A percentile compares a stretch with the other conserved stretches of the same genome.
Conservation (phyloP, 805 yeast genomes). For the Grigorovia jiainica region DNA sequence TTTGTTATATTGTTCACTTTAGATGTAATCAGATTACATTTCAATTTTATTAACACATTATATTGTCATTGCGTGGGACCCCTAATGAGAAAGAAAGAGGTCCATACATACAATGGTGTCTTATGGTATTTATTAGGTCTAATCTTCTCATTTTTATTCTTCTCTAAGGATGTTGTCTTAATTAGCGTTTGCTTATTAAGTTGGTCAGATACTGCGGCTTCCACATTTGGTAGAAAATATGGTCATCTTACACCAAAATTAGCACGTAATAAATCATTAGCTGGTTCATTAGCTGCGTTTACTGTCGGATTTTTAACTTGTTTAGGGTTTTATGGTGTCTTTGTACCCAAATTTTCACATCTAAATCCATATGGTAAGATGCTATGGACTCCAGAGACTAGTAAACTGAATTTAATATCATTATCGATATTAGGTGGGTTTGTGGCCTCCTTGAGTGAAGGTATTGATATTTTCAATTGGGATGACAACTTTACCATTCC, state of each 20-base stretch:
- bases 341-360: constrained; percentile 53
- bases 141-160: constrained; percentile 54
- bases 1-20: constrained; percentile 48
- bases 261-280: constrained; percentile 67
- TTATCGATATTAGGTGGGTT: constrained; percentile 62
- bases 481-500: constrained; percentile 97
- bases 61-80: constrained; percentile 67
- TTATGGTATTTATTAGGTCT: constrained; percentile 81
- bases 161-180: constrained; percentile 73
- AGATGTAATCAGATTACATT: constrained; percentile 60
- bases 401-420: constrained; percentile 42
- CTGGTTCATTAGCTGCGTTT: constrained; percentile 87
- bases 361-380: constrained; percentile 50
- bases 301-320: constrained; percentile 59
- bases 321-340: constrained; percentile 58
- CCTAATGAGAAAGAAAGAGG: constrained; percentile 77
- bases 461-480: constrained; percentile 60
- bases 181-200: constrained; percentile 72
- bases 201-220: constrained; percentile 98
- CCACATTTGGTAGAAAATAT: constrained; percentile 79
- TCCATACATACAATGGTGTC: constrained; percentile 68
- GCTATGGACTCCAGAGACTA: constrained; percentile 55
- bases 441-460: constrained; percentile 81
- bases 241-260: constrained; percentile 80
- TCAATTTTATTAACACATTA: constrained; percentile 49